Evolutionary conservation across 1,284 basidiomycete species (phyloP).

Genomic region (Cronartium ribicola): DNA sequence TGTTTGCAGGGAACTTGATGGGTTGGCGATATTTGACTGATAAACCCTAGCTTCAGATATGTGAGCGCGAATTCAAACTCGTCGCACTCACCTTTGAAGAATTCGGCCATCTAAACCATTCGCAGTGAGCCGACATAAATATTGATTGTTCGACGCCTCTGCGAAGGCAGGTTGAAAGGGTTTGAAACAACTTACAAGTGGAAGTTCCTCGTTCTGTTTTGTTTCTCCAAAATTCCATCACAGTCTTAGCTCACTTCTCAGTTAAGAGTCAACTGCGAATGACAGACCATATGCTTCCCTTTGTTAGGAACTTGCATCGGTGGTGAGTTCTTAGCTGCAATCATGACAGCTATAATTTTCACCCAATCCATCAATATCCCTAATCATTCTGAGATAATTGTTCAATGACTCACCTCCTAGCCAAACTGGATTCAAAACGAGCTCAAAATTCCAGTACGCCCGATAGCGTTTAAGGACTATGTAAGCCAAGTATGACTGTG

Average conservation of each 20-base stretch:
- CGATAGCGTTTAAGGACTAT: slow-evolving; percentile 25
- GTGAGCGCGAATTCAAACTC: background rate
- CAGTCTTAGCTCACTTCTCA: slow-evolving; percentile 7
- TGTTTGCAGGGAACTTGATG: slow-evolving; percentile 16
- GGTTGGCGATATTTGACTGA: background rate
- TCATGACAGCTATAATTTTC: slow-evolving; percentile 20
- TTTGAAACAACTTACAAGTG: slow-evolving; percentile 8
- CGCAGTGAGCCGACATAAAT: no score
- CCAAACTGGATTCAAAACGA: slow-evolving; percentile 25
- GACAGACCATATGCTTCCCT: background rate
- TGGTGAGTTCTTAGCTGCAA: slow-evolving; percentile 13
- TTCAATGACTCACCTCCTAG: slow-evolving; percentile 5
- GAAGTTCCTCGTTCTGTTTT: slow-evolving; percentile 13
- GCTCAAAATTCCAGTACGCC: slow-evolving; percentile 12
- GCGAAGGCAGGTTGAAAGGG: background rate
- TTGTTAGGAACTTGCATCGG: slow-evolving; percentile 28
- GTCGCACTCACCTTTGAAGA: slow-evolving; percentile 1
- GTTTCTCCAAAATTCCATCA: background rate
- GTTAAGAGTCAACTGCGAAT: no score
- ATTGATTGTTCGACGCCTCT: no score
- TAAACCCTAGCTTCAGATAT: background rate
- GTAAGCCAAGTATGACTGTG: slow-evolving; percentile 33
- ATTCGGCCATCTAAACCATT: slow-evolving; percentile 23
- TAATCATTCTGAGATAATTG: background rate
- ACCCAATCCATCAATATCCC: background rate